These are phyloP conservation scores for Punctularia strigosozonata DNA, from an alignment of 768 basidiomycete genomes.

Conservation along the genomic window DNA sequence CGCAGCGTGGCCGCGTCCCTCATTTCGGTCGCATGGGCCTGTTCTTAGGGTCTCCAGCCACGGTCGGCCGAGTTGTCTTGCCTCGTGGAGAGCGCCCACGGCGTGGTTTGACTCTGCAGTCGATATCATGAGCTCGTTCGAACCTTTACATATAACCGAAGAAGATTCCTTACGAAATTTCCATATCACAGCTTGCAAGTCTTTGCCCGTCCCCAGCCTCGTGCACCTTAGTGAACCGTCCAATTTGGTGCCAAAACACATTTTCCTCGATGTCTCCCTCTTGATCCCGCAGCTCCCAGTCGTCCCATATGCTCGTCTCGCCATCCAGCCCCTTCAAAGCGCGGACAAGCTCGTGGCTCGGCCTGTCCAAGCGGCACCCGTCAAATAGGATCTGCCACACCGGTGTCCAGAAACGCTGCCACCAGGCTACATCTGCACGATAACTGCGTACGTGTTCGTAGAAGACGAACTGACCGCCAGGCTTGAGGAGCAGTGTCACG, in stretches of 20 bases:
- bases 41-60: too few species aligned
- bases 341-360: conserved; percentile 20
- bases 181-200: too few species aligned
- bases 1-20: too few species aligned
- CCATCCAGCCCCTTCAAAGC: conserved; percentile 22
- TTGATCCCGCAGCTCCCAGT: conserved; percentile 32
- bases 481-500: conserved; percentile 39
- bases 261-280: conserved; percentile 42
- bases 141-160: too few species aligned
- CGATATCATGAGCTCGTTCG: too few species aligned
- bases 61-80: too few species aligned
- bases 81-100: too few species aligned
- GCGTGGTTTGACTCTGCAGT: too few species aligned
- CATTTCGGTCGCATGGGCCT: too few species aligned
- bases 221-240: conserved; percentile 43
- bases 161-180: too few species aligned
- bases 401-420: conserved; percentile 68
- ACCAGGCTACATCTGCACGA: conserved; percentile 44
- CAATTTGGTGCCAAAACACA: conserved; percentile 49
- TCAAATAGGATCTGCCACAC: conserved; percentile 49
- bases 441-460: conserved; percentile 58
- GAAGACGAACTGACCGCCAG: conserved; percentile 54
- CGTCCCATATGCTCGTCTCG: conserved; percentile 35
- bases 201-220: too few species aligned
- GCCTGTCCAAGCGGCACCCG: conserved; percentile 54